Evolutionary conservation across 1,139 yeast species (phyloP).

Genomic region (Debaryomyces coudertii): DNA sequence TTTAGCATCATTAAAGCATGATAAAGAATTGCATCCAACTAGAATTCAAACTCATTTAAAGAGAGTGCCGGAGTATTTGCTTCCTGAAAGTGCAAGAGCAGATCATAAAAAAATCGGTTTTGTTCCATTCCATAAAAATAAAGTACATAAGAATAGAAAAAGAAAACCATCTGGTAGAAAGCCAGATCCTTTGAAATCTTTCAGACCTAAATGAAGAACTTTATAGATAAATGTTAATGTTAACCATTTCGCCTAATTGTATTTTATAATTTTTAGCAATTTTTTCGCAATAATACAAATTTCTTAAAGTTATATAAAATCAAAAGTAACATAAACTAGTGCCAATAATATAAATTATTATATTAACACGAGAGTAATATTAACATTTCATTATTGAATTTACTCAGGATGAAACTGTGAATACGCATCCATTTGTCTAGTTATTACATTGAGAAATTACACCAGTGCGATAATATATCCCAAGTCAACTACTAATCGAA

Average conservation of each 20-base stretch:
- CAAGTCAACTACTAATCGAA: not conserved
- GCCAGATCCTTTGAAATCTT: constrained; percentile 71
- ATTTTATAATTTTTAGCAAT: not conserved
- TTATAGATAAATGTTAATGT: not conserved
- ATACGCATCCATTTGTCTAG: not conserved
- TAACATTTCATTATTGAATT: too few relatives aligned
- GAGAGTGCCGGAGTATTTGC: constrained; percentile 87
- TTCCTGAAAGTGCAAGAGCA: constrained; percentile 77
- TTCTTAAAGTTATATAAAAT: not conserved
- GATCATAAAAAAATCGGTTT: constrained; percentile 67
- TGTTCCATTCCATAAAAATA: constrained; percentile 71
- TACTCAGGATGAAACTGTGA: too few relatives aligned
- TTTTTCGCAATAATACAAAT: not conserved
- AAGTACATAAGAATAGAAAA: constrained; percentile 45
- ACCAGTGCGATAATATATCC: not conserved
- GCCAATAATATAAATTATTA: not conserved
- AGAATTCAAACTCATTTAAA: constrained; percentile 85
- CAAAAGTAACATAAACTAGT: not conserved
- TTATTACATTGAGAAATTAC: not conserved
- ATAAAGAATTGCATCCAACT: constrained; percentile 81
- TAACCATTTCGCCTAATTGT: not conserved
- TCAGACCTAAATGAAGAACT: constrained; percentile 22
- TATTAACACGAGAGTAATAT: not conserved
- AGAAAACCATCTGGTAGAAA: constrained; percentile 47
- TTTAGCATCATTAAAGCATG: constrained; percentile 84